phyloP scores from a whole-genome alignment of 139 green algal species.

The Chlamydomonas applanata region DNA sequence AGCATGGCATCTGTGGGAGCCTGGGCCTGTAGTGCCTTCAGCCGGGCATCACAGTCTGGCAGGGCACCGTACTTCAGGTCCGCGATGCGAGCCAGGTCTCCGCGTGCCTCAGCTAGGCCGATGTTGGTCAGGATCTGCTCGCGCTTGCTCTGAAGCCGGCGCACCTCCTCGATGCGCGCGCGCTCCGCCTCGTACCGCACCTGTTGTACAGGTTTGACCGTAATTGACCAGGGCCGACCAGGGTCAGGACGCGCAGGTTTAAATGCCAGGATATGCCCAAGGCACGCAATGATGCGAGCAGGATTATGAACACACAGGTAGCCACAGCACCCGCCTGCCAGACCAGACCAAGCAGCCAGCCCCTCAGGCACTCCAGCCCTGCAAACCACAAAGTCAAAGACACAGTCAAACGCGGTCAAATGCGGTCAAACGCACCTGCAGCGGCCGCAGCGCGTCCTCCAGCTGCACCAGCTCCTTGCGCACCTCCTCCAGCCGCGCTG shows the following conservation, averaged over 20 bases:
- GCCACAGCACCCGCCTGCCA: too few species aligned
- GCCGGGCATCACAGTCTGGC: slow-evolving; percentile 72
- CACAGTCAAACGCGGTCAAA: too few species aligned
- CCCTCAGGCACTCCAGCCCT: too few species aligned
- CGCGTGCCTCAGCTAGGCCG: slow-evolving; percentile 68
- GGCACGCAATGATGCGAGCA: too few species aligned
- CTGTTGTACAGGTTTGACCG: not conserved
- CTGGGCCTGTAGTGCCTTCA: slow-evolving; percentile 49
- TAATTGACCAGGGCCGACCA: too few species aligned
- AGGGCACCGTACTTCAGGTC: slow-evolving; percentile 81
- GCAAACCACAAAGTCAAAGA: not conserved
- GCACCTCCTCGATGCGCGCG: slow-evolving; percentile 68
- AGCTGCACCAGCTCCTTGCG: slow-evolving; percentile 69
- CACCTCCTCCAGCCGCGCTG: slow-evolving; percentile 66
- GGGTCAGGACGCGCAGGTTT: too few species aligned
- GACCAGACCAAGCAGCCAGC: too few species aligned
- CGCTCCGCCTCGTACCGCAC: slow-evolving; percentile 59
- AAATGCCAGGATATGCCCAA: too few species aligned
- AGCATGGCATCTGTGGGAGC: slow-evolving; percentile 71
- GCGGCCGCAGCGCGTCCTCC: slow-evolving; percentile 74
- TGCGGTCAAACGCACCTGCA: slow-evolving; percentile 71
- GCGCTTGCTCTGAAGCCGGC: slow-evolving; percentile 67
- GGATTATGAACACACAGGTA: too few species aligned
- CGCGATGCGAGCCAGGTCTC: slow-evolving; percentile 68
- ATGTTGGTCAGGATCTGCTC: slow-evolving; percentile 65